phyloP scores from a whole-genome alignment of 169 alveolate species.

The Eimeria maxima region DNA sequence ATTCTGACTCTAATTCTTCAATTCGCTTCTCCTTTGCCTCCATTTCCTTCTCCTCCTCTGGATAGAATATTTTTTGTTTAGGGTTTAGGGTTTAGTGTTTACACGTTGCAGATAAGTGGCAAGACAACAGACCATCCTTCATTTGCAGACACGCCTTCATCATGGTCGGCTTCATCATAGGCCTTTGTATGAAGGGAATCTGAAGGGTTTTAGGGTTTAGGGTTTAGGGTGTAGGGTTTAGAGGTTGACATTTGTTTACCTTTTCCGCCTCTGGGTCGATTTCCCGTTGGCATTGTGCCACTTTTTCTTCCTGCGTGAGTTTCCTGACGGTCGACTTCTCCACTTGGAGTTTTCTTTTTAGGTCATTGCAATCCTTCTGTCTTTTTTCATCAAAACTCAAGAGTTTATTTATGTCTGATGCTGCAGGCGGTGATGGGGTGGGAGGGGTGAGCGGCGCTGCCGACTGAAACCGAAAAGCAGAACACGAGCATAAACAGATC shows the following conservation, averaged over 20 bases:
- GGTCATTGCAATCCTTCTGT: slow-evolving; percentile 21
- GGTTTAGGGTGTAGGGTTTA: neutral
- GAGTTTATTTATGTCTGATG: neutral
- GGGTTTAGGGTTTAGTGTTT: slow-evolving; percentile 10
- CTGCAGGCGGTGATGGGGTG: slow-evolving; percentile 6
- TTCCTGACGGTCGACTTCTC: neutral
- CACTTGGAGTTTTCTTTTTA: slow-evolving; percentile 24
- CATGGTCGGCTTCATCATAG: slow-evolving; percentile 16
- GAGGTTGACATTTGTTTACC: neutral
- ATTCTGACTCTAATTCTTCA: neutral
- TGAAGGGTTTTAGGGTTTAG: neutral
- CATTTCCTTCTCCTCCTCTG: slow-evolving; percentile 54
- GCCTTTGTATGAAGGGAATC: slow-evolving; percentile 35
- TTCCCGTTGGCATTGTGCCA: slow-evolving; percentile 1
- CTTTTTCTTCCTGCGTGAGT: slow-evolving; percentile 27
- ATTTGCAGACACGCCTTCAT: slow-evolving; percentile 23
- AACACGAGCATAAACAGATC: neutral
- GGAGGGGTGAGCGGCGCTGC: slow-evolving; percentile 22
- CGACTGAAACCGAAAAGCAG: slow-evolving; percentile 28
- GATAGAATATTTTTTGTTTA: neutral
- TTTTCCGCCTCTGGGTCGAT: slow-evolving; percentile 52
- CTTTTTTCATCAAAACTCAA: slow-evolving; percentile 11
- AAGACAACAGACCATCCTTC: neutral
- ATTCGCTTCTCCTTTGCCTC: slow-evolving; percentile 4
- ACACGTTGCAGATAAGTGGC: neutral